phyloP scores from a whole-genome alignment of 2,329 filamentous ascomycete species.

The Teratosphaeria viscida region DNA sequence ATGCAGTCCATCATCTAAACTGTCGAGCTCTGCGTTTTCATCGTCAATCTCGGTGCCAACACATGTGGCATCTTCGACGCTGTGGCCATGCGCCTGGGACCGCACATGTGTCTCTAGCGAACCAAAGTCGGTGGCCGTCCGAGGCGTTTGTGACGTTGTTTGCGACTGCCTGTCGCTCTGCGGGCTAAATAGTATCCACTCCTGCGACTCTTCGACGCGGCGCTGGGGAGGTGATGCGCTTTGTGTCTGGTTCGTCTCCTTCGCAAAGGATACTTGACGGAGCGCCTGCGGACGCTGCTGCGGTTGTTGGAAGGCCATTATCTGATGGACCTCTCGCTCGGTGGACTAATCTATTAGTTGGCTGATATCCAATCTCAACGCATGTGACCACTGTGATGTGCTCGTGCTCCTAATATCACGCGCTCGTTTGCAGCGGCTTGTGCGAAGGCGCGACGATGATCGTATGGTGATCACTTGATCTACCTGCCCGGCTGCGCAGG shows the following conservation, averaged over 20 bases:
- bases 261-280: constrained; percentile 15
- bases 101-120: constrained; percentile 61
- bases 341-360: not conserved
- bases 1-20: constrained; percentile 80
- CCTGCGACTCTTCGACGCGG: constrained; percentile 62
- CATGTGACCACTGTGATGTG: not conserved
- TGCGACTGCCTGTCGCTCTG: constrained; percentile 51
- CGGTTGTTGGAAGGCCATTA: constrained; percentile 26
- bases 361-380: not conserved
- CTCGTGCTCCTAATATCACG: not conserved
- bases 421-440: not conserved
- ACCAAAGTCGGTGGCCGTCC: constrained; percentile 65
- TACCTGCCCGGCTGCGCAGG: not conserved
- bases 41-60: constrained; percentile 33
- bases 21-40: constrained; percentile 75
- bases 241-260: constrained; percentile 6
- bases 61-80: constrained; percentile 31
- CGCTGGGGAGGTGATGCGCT: constrained; percentile 31
- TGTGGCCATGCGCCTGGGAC: constrained; percentile 42
- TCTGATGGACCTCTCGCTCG: not conserved
- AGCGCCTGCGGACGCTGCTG: constrained; percentile 20
- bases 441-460: not conserved
- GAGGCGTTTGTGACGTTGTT: constrained; percentile 59
- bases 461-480: not conserved
- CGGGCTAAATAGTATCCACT: constrained; percentile 87